Base-by-base conservation (phyloP, 805 yeast genomes). In the Brettanomyces anomalus region DNA sequence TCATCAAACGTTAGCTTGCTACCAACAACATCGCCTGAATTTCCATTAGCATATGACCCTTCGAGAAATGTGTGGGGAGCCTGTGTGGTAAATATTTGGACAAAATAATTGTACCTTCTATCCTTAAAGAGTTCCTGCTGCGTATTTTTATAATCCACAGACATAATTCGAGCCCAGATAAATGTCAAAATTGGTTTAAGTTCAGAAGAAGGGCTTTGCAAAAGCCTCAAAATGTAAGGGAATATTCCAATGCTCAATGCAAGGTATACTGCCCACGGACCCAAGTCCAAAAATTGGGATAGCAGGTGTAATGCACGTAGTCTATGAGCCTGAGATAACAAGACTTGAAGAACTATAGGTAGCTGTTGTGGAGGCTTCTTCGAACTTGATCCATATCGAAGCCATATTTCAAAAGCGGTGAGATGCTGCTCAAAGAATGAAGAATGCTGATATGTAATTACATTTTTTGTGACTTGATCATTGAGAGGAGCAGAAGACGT, bases 121-220 rank as follows among this genome's bases (percentile, higher is more conserved):
- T 90, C 97, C 53, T 89, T 89, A 49, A 93, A 76, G 26, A 93
- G 71, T 56, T 93, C 98, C 48, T 82, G 88, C 60, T 93, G 98
- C 3, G 96, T 86, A 54, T 84, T 82, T 49, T 77, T 75, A 58
- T 84, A 82, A 61, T 90, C 97, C 19, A 93, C 94, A 3, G 97
- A 89, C 93, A 93, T 87, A 18, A 93, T 87, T 50, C 97, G 72
- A 0, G 97, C 96, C 98, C 98, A 93, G 43, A 93, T 93, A 55
- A 90, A 93, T 2, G 93, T 93, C 44, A 93, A 65, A 3, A 90
- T 95, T 0, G 97, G 97, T 54, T 88, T 88, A 46, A 93, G 68
- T 55, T 93, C 97, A 21, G 86, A 94, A 0, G 97, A 96, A 0
- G 97, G 97, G 46, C 94, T 81, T 58, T 90, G 97, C 30, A 93